Conservation (phyloP, 495 filamentous ascomycete species). For the Bathelium albidoporum region DNA sequence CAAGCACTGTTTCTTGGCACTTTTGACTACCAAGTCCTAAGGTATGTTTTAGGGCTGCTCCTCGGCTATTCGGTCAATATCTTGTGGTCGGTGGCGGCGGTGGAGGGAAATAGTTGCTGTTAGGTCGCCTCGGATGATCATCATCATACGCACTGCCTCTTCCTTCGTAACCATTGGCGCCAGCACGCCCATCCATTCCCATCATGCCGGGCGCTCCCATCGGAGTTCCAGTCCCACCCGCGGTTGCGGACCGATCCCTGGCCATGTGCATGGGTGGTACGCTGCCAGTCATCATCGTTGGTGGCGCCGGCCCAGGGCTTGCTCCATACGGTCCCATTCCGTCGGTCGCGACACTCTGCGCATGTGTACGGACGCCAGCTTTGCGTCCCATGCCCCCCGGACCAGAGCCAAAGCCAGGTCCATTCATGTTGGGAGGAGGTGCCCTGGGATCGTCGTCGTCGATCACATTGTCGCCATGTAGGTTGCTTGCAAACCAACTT, state of each 20-base stretch:
- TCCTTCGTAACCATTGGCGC: neutral
- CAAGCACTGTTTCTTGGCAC: no score
- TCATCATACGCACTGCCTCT: neutral
- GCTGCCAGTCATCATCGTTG: neutral
- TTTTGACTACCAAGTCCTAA: neutral
- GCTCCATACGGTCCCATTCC: neutral
- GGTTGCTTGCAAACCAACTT: neutral
- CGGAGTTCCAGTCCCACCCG: neutral
- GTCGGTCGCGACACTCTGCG: neutral
- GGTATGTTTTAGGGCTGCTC: no score
- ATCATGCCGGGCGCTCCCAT: neutral
- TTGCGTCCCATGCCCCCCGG: neutral
- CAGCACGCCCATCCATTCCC: slow-evolving; percentile 1
- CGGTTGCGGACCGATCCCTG: neutral
- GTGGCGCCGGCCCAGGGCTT: neutral
- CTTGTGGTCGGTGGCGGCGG: neutral
- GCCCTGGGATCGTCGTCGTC: neutral
- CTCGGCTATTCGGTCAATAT: neutral
- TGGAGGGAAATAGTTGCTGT: slow-evolving; percentile 2
- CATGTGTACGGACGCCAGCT: neutral
- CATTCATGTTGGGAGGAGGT: neutral
- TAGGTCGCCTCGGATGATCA: neutral
- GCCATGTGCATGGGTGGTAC: neutral
- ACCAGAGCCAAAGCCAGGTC: neutral
- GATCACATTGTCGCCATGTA: neutral